phyloP scores from a whole-genome alignment of 2,329 filamentous ascomycete genomes.

The Trichoderma breve region DNA sequence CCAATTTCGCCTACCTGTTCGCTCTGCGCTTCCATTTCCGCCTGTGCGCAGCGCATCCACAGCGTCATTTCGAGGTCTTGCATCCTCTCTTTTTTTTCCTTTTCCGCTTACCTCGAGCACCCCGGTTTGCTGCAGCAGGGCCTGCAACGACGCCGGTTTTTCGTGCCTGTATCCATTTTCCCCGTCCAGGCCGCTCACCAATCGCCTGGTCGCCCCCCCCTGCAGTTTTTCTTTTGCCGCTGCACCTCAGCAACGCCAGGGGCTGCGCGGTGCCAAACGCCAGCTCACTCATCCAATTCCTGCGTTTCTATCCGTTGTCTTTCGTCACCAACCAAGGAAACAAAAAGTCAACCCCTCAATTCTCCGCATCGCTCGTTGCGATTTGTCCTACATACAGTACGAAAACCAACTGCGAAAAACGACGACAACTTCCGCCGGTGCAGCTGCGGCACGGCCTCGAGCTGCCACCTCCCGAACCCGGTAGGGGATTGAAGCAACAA shows the following conservation, averaged over 20 bases:
- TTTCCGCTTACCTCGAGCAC: conserved; percentile 10
- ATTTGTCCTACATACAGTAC: background rate
- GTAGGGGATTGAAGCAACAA: conserved; percentile 5
- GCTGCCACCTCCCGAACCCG: conserved; percentile 5
- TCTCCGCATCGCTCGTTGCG: conserved; percentile 2
- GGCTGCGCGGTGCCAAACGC: conserved; percentile 3
- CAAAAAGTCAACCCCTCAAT: conserved; percentile 4
- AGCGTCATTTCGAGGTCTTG: conserved; percentile 9
- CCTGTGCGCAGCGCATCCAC: conserved; percentile 13
- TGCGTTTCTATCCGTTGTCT: background rate
- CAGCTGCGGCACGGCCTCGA: background rate
- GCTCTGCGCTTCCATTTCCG: background rate
- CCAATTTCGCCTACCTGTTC: conserved; percentile 1
- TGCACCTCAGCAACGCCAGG: conserved; percentile 12
- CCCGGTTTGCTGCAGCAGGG: conserved; percentile 17
- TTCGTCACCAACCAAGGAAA: conserved; percentile 1
- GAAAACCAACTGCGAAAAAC: background rate
- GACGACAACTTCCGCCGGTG: conserved; percentile 1
- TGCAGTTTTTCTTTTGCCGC: conserved; percentile 7
- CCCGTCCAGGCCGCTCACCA: conserved; percentile 7
- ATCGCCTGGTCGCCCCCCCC: conserved; percentile 7
- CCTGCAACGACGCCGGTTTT: conserved; percentile 6
- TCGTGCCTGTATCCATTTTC: conserved; percentile 10
- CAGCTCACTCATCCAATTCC: background rate
- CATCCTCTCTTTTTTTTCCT: background rate